phyloP scores from a whole-genome alignment of 2,329 filamentous ascomycete species.

The Ascochyta koolunga region DNA sequence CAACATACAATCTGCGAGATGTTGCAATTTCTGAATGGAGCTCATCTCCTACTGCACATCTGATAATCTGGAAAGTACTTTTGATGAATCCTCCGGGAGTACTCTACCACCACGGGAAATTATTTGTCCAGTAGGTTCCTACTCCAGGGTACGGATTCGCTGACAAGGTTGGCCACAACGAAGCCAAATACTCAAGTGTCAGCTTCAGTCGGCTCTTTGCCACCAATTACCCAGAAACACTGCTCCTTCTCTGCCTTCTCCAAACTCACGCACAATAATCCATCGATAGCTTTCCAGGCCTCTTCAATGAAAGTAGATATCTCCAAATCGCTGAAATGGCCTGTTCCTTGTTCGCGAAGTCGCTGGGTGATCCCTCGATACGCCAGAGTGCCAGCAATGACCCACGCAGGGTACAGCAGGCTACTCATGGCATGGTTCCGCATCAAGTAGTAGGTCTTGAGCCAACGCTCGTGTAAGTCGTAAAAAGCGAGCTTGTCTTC shows the following conservation, averaged over 20 bases:
- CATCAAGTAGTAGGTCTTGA: slow-evolving; percentile 65
- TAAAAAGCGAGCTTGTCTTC: slow-evolving; percentile 68
- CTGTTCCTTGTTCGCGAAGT: slow-evolving; percentile 64
- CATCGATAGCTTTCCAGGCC: slow-evolving; percentile 61
- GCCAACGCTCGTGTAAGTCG: slow-evolving; percentile 61
- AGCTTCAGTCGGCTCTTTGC: slow-evolving; percentile 60
- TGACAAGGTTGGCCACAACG: slow-evolving; percentile 59
- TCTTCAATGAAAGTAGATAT: slow-evolving; percentile 54
- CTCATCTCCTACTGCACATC: slow-evolving; percentile 33
- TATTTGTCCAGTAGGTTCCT: slow-evolving; percentile 51
- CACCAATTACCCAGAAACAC: slow-evolving; percentile 65
- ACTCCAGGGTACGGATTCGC: slow-evolving; percentile 58
- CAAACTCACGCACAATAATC: slow-evolving; percentile 49
- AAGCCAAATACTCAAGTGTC: slow-evolving; percentile 66
- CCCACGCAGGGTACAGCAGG: slow-evolving; percentile 59
- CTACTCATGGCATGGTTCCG: slow-evolving; percentile 57
- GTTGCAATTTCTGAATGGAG: not conserved
- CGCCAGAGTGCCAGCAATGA: slow-evolving; percentile 58
- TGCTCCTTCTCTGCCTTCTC: slow-evolving; percentile 35
- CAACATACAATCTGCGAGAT: not conserved
- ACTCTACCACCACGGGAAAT: slow-evolving; percentile 60
- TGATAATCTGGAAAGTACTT: slow-evolving; percentile 65
- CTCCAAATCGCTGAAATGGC: slow-evolving; percentile 59
- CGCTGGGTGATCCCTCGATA: slow-evolving; percentile 53
- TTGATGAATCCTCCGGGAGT: slow-evolving; percentile 62